Base-by-base conservation (phyloP, 208 protist species). In the Herpetomonas tarakana region DNA sequence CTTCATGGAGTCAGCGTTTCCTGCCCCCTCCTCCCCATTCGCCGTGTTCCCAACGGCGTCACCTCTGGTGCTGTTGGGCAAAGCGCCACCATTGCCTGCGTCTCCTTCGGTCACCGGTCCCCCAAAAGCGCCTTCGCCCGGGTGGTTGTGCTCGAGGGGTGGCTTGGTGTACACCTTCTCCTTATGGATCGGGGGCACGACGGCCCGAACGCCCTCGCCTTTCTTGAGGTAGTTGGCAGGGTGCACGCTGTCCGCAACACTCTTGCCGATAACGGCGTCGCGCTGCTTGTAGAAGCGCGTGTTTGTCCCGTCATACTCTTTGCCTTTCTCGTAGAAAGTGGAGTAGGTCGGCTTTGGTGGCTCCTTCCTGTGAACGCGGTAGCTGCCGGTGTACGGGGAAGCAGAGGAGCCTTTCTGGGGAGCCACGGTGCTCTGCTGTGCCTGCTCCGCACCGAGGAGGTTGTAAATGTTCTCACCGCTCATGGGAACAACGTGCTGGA, bases 231-330 rank as follows among this genome's bases (percentile, higher is more conserved):
- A 95, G 41, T 83, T 81, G 29, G 78, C 71, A 0, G 85, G 89
- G 54, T 92, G 77, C 14, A 95, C 75, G 2, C 58, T 63, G 41
- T 89, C 77, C 38, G 71, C 74, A 7, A 95, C 83, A 50, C 75
- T 82, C 28, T 76, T 72, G 28, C 86, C 89, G 35, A 95, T 93
- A 41, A 92, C 67, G 18, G 88, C 88, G 35, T 91, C 72, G 0
- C 83, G 71, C 55, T 92, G 85, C 58, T 91, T 92, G 60, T 81
- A 94, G 62, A 90, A 94, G 14, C 79, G 71, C 7, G 72, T 62
- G 54, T 92, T 78, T 0, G 88, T 85, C 14, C 85, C 77, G 54
- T 94, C 88, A 69, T 92, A 91, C 44, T 92, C 76, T 63, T 94
- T 94, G 0, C 74, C 73, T 24, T 83, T 83, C 38, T 92, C 70